Evolutionary conservation across 23 red algal genomes (phyloP).

Genomic region (Gracilaria gracilis): DNA sequence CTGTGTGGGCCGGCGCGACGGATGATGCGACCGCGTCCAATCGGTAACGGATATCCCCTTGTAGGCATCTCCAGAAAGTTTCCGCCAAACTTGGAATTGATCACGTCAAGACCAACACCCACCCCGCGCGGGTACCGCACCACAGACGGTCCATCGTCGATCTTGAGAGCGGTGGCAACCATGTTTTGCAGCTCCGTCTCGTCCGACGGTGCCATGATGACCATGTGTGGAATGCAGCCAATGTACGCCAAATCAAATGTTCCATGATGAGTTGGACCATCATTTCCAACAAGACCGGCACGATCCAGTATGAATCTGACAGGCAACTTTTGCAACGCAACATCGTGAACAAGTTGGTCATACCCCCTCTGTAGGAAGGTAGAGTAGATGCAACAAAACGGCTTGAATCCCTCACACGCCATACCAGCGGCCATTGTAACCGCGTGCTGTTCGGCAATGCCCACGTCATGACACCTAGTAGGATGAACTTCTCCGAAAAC

Average conservation of each 20-base stretch:
- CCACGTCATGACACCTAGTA: conserved; percentile 93
- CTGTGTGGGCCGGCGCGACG: conserved; percentile 15
- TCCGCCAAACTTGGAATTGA: conserved; percentile 83
- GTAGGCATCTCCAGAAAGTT: conserved; percentile 64
- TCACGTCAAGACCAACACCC: conserved; percentile 86
- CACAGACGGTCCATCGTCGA: conserved; percentile 84
- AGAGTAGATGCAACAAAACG: conserved; percentile 99
- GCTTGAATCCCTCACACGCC: conserved; percentile 92
- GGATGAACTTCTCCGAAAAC: conserved; percentile 93
- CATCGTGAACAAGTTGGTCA: conserved; percentile 96
- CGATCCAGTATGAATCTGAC: conserved; percentile 98
- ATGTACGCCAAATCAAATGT: conserved; percentile 96
- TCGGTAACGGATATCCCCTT: conserved; percentile 70
- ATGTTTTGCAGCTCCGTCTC: conserved; percentile 98
- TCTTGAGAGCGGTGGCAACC: conserved; percentile 86
- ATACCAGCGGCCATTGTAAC: conserved; percentile 97
- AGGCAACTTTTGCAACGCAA: conserved; percentile 87
- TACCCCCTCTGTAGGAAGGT: conserved; percentile 98
- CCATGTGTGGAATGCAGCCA: conserved; percentile 97
- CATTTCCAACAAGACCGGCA: conserved; percentile 95
- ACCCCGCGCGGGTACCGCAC: conserved; percentile 95
- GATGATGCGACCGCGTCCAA: conserved; percentile 94
- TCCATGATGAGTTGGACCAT: conserved; percentile 96
- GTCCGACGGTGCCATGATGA: conserved; percentile 96
- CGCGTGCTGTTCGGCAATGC: conserved; percentile 98